Conservation (phyloP, 495 filamentous ascomycete species). For the Neurospora tetraspora region DNA sequence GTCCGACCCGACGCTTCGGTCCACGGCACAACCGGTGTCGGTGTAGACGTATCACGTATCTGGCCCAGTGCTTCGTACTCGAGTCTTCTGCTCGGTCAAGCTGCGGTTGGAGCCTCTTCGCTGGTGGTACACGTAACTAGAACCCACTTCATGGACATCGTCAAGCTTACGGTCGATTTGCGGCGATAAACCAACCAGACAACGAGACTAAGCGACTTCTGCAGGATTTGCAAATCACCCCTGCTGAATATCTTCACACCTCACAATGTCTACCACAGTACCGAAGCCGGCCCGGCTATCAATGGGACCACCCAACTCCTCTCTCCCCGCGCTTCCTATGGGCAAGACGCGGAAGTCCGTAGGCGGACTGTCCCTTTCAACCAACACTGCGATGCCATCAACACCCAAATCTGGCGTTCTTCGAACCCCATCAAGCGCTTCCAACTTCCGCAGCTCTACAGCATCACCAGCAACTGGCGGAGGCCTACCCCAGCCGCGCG, state of each 20-base stretch:
- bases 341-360: slow-evolving; percentile 60
- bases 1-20: not conserved
- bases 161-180: not conserved
- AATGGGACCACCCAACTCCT: slow-evolving; percentile 51
- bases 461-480: slow-evolving; percentile 38
- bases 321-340: slow-evolving; percentile 60
- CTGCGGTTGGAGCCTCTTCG: not conserved
- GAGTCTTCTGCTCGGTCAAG: not conserved
- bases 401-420: slow-evolving; percentile 44
- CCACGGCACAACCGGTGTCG: not conserved
- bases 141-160: slow-evolving; percentile 8
- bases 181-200: not conserved
- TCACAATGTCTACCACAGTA: slow-evolving; percentile 50
- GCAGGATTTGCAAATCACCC: not conserved
- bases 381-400: slow-evolving; percentile 35
- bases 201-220: not conserved
- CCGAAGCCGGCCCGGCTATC: slow-evolving; percentile 54
- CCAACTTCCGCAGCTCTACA: slow-evolving; percentile 26
- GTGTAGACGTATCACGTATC: not conserved
- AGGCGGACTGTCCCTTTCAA: slow-evolving; percentile 35
- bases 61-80: not conserved
- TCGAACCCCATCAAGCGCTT: slow-evolving; percentile 49
- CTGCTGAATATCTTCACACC: not conserved
- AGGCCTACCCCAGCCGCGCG: slow-evolving; percentile 37
- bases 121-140: not conserved